Conservation (phyloP, 768 basidiomycete species). For the Naganishia vaughanmartiniae region DNA sequence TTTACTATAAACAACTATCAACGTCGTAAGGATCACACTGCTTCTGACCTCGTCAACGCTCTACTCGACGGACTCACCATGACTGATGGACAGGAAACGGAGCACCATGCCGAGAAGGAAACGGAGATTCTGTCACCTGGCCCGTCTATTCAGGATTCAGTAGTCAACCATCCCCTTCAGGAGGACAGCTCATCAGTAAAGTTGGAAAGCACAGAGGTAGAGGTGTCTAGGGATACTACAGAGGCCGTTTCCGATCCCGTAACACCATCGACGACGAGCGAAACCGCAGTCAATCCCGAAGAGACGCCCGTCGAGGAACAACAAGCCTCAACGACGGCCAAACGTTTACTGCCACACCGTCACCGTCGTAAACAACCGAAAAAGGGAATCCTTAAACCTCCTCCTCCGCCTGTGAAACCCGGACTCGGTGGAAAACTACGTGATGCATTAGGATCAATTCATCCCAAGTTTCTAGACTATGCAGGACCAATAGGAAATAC, state of each 20-base stretch:
- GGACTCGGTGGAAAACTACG: conserved; percentile 46
- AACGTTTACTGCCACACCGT: conserved; percentile 1
- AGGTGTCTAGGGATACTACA: not conserved
- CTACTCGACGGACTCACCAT: not conserved
- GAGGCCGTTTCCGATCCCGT: not conserved
- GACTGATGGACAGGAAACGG: conserved; percentile 15
- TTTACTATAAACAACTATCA: not conserved
- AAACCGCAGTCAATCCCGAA: not conserved
- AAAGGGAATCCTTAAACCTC: conserved; percentile 52
- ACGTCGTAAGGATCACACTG: not conserved
- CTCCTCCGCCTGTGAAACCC: conserved; percentile 50
- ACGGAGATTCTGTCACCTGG: not conserved
- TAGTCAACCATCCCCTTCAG: not conserved
- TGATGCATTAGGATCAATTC: conserved; percentile 42
- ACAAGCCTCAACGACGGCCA: not conserved
- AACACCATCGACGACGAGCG: not conserved
- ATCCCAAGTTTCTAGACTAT: conserved; percentile 41
- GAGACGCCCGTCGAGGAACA: not conserved
- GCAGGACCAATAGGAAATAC: conserved; percentile 22
- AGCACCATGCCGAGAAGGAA: conserved; percentile 4
- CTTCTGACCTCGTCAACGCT: not conserved
- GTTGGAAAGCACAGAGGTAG: not conserved
- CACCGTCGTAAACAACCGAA: conserved; percentile 37
- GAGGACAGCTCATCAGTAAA: not conserved
- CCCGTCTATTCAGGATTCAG: not conserved